phyloP scores from a whole-genome alignment of 2,329 filamentous ascomycete species.

The Aspergillus texensis region DNA sequence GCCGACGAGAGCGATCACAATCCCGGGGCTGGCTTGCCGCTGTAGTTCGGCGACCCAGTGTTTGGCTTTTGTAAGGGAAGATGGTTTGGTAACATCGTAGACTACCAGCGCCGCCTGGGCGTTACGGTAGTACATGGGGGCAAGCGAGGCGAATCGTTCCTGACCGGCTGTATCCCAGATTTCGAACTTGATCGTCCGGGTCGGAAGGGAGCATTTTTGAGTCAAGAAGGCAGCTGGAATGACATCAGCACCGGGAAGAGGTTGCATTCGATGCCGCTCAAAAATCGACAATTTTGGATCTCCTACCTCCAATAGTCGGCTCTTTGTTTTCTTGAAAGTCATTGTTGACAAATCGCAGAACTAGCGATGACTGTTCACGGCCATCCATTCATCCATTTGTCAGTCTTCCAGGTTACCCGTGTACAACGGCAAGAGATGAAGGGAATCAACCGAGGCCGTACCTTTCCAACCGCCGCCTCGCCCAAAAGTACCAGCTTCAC shows the following conservation, averaged over 20 bases:
- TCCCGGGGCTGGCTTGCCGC: conserved; percentile 91
- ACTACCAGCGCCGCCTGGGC: conserved; percentile 96
- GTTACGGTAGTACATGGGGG: conserved; percentile 99
- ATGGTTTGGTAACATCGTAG: conserved; percentile 97
- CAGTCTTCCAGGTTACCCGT: conserved; percentile 22
- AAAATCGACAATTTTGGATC: conserved; percentile 7
- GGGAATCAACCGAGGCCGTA: conserved; percentile 45
- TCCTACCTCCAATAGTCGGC: conserved; percentile 90
- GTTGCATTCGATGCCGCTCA: not conserved
- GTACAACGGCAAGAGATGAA: conserved; percentile 12
- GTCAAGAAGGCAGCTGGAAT: conserved; percentile 87
- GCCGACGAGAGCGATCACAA: conserved; percentile 94
- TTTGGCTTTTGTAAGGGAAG: conserved; percentile 92
- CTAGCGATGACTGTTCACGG: conserved; percentile 77
- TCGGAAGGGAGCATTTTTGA: conserved; percentile 96
- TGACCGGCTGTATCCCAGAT: conserved; percentile 99
- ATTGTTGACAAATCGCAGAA: conserved; percentile 98
- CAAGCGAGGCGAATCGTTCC: conserved; percentile 93
- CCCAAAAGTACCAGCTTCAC: conserved; percentile 98
- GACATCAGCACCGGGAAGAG: conserved; percentile 15
- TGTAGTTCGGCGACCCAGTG: conserved; percentile 99
- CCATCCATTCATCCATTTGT: conserved; percentile 18
- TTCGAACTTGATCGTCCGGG: conserved; percentile 75
- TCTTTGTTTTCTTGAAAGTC: conserved; percentile 99
- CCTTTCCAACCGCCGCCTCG: conserved; percentile 98